Conservation (phyloP, 176 grass and related monocot species). For the Aegilops sharonensis region DNA sequence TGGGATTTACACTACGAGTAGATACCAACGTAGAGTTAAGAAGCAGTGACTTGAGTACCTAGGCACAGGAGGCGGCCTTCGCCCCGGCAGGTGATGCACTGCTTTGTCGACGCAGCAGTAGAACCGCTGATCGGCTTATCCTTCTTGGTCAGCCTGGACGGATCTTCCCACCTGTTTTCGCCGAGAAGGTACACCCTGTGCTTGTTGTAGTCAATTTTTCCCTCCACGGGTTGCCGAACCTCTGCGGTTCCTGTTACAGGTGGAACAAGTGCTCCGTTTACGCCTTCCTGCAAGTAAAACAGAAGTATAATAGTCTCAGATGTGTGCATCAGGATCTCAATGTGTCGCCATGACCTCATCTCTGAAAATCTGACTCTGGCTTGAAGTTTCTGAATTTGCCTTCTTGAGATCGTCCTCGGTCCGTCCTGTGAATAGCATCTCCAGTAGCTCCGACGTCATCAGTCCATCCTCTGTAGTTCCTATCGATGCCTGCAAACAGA, state of each 20-base stretch:
- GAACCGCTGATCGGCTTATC: constrained; percentile 37
- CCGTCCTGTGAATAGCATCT: constrained; percentile 52
- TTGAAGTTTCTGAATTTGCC: constrained; percentile 23
- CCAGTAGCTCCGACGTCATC: constrained; percentile 83
- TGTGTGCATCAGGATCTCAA: neutral
- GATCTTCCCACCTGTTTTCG: constrained; percentile 97
- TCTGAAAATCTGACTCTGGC: neutral
- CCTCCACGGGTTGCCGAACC: constrained; percentile 46
- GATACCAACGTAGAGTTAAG: neutral
- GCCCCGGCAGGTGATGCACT: constrained; percentile 74
- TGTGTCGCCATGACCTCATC: neutral
- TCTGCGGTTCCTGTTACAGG: constrained; percentile 50
- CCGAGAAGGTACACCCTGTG: constrained; percentile 84
- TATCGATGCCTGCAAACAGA: constrained; percentile 54
- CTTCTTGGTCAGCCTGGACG: constrained; percentile 56
- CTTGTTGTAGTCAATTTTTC: constrained; percentile 48
- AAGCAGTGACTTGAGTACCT: constrained; percentile 44
- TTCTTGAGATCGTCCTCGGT: neutral
- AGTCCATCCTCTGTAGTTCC: constrained; percentile 58
- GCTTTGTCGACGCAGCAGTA: constrained; percentile 27
- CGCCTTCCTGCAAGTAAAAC: constrained; percentile 39
- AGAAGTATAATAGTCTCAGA: constrained; percentile 9
- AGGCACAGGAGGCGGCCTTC: constrained; percentile 81
- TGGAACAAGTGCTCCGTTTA: constrained; percentile 62
- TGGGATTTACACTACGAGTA: too few species aligned